Conservation (phyloP, 208 protist genomes). For the Leishmania major region DNA sequence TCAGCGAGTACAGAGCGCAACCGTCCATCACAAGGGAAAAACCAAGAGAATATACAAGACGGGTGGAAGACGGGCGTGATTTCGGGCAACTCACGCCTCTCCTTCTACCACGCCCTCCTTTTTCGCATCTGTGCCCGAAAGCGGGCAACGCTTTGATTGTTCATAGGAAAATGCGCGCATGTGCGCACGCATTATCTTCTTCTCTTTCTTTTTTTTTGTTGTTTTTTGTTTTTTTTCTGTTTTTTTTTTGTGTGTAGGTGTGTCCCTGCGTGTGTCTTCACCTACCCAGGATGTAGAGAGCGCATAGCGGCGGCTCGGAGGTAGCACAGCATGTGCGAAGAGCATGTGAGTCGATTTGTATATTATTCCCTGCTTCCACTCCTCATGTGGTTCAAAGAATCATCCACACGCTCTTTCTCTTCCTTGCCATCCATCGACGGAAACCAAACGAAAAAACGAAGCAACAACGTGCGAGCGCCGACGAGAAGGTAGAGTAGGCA, state of each 20-base stretch:
- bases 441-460: background rate
- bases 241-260: background rate
- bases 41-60: background rate
- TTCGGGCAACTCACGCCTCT: background rate
- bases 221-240: too few species aligned
- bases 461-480: background rate
- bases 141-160: background rate
- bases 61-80: background rate
- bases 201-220: background rate
- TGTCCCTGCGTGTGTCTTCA: background rate
- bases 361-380: background rate
- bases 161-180: background rate
- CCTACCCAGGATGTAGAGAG: background rate
- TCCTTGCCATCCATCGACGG: background rate
- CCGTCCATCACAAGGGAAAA: background rate
- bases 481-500: background rate
- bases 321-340: background rate
- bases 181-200: background rate
- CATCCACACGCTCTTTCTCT: background rate
- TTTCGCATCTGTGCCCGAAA: too few species aligned
- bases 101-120: background rate
- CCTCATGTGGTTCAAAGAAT: background rate
- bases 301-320: background rate
- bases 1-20: background rate
- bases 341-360: background rate